Conservation (phyloP, 371 early-diverging fungal genomes). For the Dichotomocladium elegans region DNA sequence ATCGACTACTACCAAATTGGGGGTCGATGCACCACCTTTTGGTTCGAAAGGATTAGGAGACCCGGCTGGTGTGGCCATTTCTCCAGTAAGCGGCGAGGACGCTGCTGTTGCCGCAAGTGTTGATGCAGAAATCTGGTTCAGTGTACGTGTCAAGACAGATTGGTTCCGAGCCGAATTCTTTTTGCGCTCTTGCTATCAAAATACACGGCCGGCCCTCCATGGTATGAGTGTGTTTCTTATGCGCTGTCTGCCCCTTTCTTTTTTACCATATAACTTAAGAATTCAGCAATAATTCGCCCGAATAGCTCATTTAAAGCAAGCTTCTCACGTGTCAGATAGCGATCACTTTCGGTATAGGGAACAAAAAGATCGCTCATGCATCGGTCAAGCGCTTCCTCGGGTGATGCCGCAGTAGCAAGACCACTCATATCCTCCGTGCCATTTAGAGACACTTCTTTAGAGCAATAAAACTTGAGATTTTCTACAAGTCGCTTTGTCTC, state of each 20-base stretch:
- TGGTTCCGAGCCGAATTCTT: constrained; percentile 57
- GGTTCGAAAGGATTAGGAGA: constrained; percentile 14
- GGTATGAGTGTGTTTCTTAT: background rate
- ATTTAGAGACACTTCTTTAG: constrained; percentile 48
- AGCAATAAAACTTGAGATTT: constrained; percentile 61
- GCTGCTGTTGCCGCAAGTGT: constrained; percentile 23
- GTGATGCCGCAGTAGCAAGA: constrained; percentile 40
- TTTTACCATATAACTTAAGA: constrained; percentile 40
- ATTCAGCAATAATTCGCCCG: constrained; percentile 46
- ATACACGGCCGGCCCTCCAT: background rate
- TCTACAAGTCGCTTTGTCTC: constrained; percentile 73
- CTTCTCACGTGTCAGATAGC: constrained; percentile 78
- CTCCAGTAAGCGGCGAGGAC: constrained; percentile 11
- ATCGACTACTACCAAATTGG: constrained; percentile 28
- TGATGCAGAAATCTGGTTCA: constrained; percentile 67
- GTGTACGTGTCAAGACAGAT: constrained; percentile 64
- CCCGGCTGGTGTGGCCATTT: constrained; percentile 1
- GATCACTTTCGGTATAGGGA: constrained; percentile 86
- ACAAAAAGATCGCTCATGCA: constrained; percentile 94
- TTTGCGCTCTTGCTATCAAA: constrained; percentile 52
- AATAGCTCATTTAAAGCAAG: constrained; percentile 63
- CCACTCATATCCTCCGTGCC: constrained; percentile 23
- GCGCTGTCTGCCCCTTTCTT: too few relatives aligned
- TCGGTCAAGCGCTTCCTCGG: constrained; percentile 71
- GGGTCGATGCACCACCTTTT: background rate